Percentiles rank a stretch among this genome's conserved stretches.
Conservation (phyloP, 148 eudicot genomes). For the Rhododendron henanense region DNA sequence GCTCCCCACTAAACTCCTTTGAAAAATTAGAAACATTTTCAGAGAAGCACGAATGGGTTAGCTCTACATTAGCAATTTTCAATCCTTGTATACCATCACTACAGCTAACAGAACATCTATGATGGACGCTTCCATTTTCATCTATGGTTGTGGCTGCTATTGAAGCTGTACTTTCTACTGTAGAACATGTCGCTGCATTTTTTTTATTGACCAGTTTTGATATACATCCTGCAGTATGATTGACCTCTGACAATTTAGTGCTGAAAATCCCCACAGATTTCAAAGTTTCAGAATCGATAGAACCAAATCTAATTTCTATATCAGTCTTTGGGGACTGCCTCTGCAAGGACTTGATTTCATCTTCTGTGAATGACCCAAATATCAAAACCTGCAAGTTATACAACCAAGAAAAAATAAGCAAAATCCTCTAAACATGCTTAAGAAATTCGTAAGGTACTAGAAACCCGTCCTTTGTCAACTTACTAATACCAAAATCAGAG, state of each 20-base stretch:
- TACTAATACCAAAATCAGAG: neutral
- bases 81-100: constrained; percentile 31
- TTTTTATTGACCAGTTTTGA: constrained; percentile 25
- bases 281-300: constrained; percentile 49
- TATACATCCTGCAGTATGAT: constrained; percentile 24
- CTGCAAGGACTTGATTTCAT: constrained; percentile 34
- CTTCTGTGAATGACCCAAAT: constrained; percentile 49
- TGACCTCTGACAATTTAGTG: constrained; percentile 22
- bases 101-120: constrained; percentile 13
- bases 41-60: constrained; percentile 22
- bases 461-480: neutral
- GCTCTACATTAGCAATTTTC: constrained; percentile 20
- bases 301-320: constrained; percentile 54
- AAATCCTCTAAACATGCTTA: neutral
- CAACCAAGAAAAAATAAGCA: neutral
- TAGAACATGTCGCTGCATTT: constrained; percentile 12
- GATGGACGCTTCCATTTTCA: constrained; percentile 39
- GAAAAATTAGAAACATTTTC: constrained; percentile 18
- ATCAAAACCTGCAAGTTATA: constrained; percentile 38
- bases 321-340: constrained; percentile 22
- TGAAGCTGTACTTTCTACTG: constrained; percentile 16
- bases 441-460: neutral
- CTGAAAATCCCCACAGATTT: constrained; percentile 38
- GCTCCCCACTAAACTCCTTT: constrained; percentile 12
- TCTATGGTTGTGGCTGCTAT: constrained; percentile 17